phyloP scores from a whole-genome alignment of 257 asterid genomes.

The Verbena officinalis region DNA sequence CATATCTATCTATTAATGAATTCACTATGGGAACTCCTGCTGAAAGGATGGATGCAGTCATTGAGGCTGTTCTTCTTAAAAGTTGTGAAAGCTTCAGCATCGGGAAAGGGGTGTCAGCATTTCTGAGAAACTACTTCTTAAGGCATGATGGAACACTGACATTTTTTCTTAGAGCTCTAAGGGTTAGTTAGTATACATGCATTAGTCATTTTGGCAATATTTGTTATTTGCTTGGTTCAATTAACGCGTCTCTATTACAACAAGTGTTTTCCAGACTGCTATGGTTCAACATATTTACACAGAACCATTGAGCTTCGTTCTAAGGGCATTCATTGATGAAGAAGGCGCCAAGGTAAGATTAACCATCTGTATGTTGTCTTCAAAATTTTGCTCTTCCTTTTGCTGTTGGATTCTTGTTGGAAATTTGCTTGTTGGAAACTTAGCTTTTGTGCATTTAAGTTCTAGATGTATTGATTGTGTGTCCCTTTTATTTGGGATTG shows the following conservation, averaged over 20 bases:
- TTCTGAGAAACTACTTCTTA: conserved; percentile 77
- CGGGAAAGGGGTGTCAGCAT: conserved; percentile 67
- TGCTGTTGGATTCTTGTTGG: conserved; percentile 23
- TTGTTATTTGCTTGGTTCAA: conserved; percentile 23
- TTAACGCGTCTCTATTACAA: conserved; percentile 21
- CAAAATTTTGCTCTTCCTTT: background rate
- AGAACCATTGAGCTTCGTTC: conserved; percentile 57
- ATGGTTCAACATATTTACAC: conserved; percentile 60
- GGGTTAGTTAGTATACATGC: conserved; percentile 47
- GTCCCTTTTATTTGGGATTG: no score
- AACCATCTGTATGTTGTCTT: background rate
- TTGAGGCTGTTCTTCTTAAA: conserved; percentile 73
- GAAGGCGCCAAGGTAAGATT: conserved; percentile 55
- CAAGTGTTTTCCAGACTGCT: conserved; percentile 61
- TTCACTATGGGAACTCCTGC: conserved; percentile 77
- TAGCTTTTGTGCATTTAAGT: conserved; percentile 4
- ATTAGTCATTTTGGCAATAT: background rate
- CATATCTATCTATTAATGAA: conserved; percentile 54
- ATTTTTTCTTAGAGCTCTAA: conserved; percentile 78
- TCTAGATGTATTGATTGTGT: no score
- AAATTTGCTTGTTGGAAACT: background rate
- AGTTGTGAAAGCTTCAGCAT: conserved; percentile 57
- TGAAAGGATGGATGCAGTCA: conserved; percentile 80
- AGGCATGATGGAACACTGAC: conserved; percentile 92
- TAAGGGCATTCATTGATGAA: conserved; percentile 40